Conservation (phyloP, 768 basidiomycete species). For the Clavulina sp. region DNA sequence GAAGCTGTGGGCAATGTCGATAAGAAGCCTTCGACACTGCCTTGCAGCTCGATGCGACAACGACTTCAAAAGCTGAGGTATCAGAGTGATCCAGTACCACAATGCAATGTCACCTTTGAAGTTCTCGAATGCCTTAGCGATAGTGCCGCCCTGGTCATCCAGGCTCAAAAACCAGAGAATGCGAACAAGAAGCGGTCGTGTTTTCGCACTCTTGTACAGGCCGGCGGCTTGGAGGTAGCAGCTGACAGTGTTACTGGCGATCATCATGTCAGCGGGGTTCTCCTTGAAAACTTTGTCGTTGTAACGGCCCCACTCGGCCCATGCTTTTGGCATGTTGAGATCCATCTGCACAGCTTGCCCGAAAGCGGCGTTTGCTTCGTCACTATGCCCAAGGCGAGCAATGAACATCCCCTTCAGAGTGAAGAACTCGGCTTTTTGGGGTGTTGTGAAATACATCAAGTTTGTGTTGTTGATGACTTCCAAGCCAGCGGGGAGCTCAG, state of each 20-base stretch:
- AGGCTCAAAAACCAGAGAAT: constrained; percentile 93
- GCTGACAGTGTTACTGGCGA: constrained; percentile 83
- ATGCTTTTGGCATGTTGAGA: constrained; percentile 85
- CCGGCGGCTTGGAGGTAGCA: constrained; percentile 97
- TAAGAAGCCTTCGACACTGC: constrained; percentile 74
- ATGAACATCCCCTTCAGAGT: constrained; percentile 99
- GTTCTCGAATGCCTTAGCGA: constrained; percentile 67
- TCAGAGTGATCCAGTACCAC: constrained; percentile 98
- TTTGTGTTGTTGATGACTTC: constrained; percentile 99
- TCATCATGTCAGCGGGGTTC: constrained; percentile 45
- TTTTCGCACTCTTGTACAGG: constrained; percentile 84
- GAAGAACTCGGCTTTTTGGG: constrained; percentile 96
- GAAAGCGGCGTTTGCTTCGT: constrained; percentile 84
- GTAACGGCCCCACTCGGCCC: constrained; percentile 96
- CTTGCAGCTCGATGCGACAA: constrained; percentile 84
- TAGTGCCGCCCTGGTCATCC: constrained; percentile 39
- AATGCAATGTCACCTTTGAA: constrained; percentile 93
- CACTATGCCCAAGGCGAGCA: constrained; percentile 63
- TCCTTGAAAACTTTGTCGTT: constrained; percentile 92
- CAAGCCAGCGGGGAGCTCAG: constrained; percentile 81
- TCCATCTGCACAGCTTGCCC: constrained; percentile 94
- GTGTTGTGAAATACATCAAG: constrained; percentile 85
- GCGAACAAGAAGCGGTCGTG: constrained; percentile 75
- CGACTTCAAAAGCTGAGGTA: constrained; percentile 83
- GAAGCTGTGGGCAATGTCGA: constrained; percentile 77